phyloP scores from a whole-genome alignment of 1,139 yeast species.

The Spathaspora sp. region DNA sequence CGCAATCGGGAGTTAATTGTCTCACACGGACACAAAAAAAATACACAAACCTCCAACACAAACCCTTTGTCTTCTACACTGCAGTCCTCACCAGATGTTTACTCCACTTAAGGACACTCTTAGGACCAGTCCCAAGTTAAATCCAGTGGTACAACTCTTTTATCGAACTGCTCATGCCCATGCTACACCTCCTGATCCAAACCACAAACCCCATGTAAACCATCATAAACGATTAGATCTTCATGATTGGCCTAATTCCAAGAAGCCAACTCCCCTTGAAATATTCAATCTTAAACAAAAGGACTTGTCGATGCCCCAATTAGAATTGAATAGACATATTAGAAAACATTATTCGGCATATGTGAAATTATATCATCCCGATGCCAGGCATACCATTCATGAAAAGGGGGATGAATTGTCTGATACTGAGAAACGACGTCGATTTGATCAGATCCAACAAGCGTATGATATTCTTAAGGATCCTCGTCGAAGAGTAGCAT shows the following conservation, averaged over 20 bases:
- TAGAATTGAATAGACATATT: slow-evolving; percentile 44
- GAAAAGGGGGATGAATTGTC: slow-evolving; percentile 30
- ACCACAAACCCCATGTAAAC: slow-evolving; percentile 7
- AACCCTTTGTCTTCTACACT: no score
- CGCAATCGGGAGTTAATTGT: not conserved
- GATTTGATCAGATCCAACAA: slow-evolving; percentile 69
- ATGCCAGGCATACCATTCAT: slow-evolving; percentile 39
- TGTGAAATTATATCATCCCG: slow-evolving; percentile 89
- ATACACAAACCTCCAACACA: no score
- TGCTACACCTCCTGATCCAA: not conserved
- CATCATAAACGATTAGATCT: slow-evolving; percentile 17
- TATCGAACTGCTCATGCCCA: not conserved
- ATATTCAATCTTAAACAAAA: slow-evolving; percentile 48
- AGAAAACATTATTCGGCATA: slow-evolving; percentile 58
- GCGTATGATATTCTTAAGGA: slow-evolving; percentile 74
- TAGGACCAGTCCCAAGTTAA: not conserved
- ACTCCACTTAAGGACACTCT: not conserved
- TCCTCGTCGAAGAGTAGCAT: slow-evolving; percentile 44
- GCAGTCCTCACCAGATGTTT: no score
- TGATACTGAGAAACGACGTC: slow-evolving; percentile 43
- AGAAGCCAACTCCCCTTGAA: slow-evolving; percentile 74
- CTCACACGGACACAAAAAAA: not conserved
- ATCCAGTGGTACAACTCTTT: not conserved
- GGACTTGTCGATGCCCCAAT: slow-evolving; percentile 13
- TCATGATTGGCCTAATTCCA: slow-evolving; percentile 55